Conservation (phyloP, 2,329 filamentous ascomycete genomes). For the Colletotrichum sp. region DNA sequence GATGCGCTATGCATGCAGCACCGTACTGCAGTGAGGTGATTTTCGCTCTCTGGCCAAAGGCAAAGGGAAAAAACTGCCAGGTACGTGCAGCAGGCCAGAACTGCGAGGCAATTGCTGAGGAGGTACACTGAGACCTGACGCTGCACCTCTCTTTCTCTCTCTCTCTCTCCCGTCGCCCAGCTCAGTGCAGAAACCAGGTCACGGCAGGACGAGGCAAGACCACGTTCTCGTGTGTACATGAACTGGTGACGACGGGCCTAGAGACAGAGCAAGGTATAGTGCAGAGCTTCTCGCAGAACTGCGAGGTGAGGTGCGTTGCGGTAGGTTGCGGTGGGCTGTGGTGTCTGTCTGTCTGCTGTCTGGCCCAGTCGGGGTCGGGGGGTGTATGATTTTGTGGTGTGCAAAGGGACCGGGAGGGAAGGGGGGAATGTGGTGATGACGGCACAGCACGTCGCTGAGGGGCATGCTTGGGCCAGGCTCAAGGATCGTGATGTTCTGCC, state of each 20-base stretch:
- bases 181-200: background rate
- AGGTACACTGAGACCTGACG: background rate
- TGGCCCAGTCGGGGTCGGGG: background rate
- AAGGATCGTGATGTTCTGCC: slow-evolving; percentile 17
- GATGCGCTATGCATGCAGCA: slow-evolving; percentile 21
- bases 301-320: background rate
- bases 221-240: background rate
- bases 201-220: slow-evolving; percentile 2
- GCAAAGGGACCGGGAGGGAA: background rate
- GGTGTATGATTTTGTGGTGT: background rate
- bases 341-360: background rate
- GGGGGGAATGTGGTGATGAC: slow-evolving; percentile 21
- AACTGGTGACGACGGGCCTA: slow-evolving; percentile 17
- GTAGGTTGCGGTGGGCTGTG: background rate
- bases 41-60: slow-evolving; percentile 7
- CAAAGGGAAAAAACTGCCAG: slow-evolving; percentile 23
- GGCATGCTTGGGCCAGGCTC: slow-evolving; percentile 15
- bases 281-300: background rate
- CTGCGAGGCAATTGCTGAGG: background rate
- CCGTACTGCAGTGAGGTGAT: slow-evolving; percentile 19
- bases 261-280: slow-evolving; percentile 3
- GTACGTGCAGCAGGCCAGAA: background rate
- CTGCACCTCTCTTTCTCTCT: background rate
- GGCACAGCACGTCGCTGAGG: slow-evolving; percentile 22
- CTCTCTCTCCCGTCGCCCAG: background rate